Evolutionary conservation across 495 filamentous ascomycete species (phyloP).

Genomic region (Aspergillus funiculosus): DNA sequence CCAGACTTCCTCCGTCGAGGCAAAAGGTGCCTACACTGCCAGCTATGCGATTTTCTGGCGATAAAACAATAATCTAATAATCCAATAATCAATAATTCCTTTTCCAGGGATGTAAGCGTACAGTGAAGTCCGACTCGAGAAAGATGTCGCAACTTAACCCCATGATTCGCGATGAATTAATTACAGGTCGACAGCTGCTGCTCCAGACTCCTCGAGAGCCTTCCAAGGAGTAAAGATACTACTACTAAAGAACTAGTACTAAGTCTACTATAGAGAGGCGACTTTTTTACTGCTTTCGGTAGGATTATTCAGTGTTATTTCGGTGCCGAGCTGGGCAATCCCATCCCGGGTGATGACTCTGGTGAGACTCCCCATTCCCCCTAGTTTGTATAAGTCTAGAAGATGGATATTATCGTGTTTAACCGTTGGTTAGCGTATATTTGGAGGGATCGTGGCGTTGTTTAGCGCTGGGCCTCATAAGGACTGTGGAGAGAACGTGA

Average conservation of each 20-base stretch:
- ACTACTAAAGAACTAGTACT: not conserved
- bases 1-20: too few relatives aligned
- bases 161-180: not conserved
- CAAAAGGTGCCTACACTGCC: too few relatives aligned
- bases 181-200: not conserved
- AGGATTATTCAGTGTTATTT: not conserved
- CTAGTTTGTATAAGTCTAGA: not conserved
- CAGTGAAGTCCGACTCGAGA: not conserved
- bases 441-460: constrained; percentile 14
- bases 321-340: constrained; percentile 9
- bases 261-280: not conserved
- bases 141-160: constrained; percentile 4
- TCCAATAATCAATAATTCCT: too few relatives aligned
- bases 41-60: too few relatives aligned
- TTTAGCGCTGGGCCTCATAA: constrained; percentile 12
- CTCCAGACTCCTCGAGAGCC: too few relatives aligned
- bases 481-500: constrained; percentile 10
- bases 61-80: too few relatives aligned
- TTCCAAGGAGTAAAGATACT: too few relatives aligned
- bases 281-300: constrained; percentile 2
- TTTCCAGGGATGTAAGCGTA: too few relatives aligned
- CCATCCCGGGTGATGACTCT: constrained; percentile 7
- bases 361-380: not conserved
- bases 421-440: constrained; percentile 14
- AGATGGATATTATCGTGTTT: not conserved